These are phyloP conservation scores for Pichia sp. DNA, from an alignment of 1,139 yeast species.

Conservation along the genomic window DNA sequence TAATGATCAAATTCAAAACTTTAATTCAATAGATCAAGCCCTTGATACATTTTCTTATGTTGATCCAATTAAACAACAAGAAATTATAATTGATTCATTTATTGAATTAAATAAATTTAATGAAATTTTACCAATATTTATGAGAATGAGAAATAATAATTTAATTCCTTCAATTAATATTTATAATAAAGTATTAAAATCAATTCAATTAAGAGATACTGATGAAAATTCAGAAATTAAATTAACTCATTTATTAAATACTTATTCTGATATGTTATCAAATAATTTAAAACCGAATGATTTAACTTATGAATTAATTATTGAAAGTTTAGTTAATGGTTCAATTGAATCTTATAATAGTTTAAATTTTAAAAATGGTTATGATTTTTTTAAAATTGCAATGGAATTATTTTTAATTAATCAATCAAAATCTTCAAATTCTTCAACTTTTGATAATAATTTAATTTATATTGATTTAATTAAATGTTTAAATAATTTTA, in stretches of 20 bases:
- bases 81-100: conserved; percentile 20
- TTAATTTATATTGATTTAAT: conserved; percentile 20
- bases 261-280: conserved; percentile 58
- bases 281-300: conserved; percentile 47
- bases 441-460: conserved; percentile 16
- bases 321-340: conserved; percentile 46
- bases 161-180: conserved; percentile 22
- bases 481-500: conserved; percentile 23
- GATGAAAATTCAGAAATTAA: conserved; percentile 39
- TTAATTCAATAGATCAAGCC: conserved; percentile 9
- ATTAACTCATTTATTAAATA: conserved; percentile 54
- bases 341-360: conserved; percentile 36
- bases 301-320: conserved; percentile 47
- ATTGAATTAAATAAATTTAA: conserved; percentile 23
- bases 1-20: neutral
- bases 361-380: conserved; percentile 40
- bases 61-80: conserved; percentile 18
- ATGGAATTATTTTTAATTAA: conserved; percentile 52
- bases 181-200: conserved; percentile 27
- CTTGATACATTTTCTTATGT: conserved; percentile 8
- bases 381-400: conserved; percentile 59
- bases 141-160: conserved; percentile 26
- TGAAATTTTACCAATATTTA: conserved; percentile 29
- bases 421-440: conserved; percentile 28
- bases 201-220: conserved; percentile 29